These are phyloP conservation scores for Aspergillus asperescens DNA, from an alignment of 495 filamentous ascomycete species.

Conservation along the genomic window DNA sequence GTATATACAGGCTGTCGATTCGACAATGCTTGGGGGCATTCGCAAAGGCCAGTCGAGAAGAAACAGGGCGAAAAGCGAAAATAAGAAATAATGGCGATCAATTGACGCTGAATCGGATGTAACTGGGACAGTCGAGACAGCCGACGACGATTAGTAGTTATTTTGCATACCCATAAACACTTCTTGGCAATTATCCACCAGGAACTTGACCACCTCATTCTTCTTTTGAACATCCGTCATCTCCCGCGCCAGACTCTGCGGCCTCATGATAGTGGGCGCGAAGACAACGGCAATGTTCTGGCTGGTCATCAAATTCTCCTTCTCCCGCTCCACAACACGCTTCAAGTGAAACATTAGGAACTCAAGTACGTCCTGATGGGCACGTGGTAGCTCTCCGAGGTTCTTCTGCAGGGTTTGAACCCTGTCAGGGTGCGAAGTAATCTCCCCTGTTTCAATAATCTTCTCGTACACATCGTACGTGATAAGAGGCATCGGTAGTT, in stretches of 20 bases:
- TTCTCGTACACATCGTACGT: conserved; percentile 90
- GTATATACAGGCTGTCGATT: conserved; percentile 23
- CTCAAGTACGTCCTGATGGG: conserved; percentile 84
- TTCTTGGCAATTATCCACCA: conserved; percentile 78
- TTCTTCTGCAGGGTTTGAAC: conserved; percentile 63
- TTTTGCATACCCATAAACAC: conserved; percentile 58
- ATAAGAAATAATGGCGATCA: conserved; percentile 6
- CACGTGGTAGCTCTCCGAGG: conserved; percentile 69
- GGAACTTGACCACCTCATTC: conserved; percentile 81
- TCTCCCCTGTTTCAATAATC: conserved; percentile 65
- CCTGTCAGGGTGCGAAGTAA: conserved; percentile 39
- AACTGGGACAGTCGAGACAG: background rate
- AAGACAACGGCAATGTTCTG: conserved; percentile 96
- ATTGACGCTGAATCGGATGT: conserved; percentile 1
- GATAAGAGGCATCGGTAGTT: conserved; percentile 83
- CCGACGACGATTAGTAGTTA: conserved; percentile 10
- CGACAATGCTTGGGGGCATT: conserved; percentile 10
- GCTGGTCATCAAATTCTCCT: conserved; percentile 89
- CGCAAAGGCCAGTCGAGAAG: background rate
- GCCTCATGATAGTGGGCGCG: conserved; percentile 94
- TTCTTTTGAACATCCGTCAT: conserved; percentile 94
- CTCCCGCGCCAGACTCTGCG: conserved; percentile 79
- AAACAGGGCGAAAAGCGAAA: conserved; percentile 1
- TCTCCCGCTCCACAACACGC: conserved; percentile 75
- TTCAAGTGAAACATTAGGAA: conserved; percentile 92